Evolutionary conservation across 2,329 filamentous ascomycete species (phyloP).

Genomic region (Chrysoporthe puriensis): DNA sequence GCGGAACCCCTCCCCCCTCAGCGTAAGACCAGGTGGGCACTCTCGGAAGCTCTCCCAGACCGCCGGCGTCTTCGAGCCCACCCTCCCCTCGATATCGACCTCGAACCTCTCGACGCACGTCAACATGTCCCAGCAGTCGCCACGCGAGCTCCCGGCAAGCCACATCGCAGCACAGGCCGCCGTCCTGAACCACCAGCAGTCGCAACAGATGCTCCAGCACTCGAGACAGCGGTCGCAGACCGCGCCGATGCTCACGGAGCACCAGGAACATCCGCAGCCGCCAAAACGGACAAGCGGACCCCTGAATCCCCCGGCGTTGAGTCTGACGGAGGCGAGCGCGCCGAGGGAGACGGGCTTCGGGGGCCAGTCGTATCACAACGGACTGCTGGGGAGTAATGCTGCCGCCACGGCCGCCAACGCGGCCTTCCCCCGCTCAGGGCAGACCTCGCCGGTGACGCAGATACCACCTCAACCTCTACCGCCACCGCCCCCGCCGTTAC

Average conservation of each 20-base stretch:
- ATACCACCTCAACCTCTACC: conserved; percentile 44
- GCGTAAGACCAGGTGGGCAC: conserved; percentile 46
- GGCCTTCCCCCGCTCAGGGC: conserved; percentile 70
- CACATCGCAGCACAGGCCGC: conserved; percentile 81
- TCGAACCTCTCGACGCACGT: conserved; percentile 57
- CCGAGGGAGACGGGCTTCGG: conserved; percentile 61
- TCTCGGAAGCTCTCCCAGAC: conserved; percentile 71
- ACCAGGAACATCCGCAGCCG: conserved; percentile 40
- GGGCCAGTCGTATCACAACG: conserved; percentile 60
- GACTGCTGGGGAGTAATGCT: conserved; percentile 61
- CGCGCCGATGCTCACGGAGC: conserved; percentile 60
- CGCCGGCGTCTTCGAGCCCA: conserved; percentile 77
- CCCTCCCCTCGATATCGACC: conserved; percentile 64
- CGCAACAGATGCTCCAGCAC: conserved; percentile 52
- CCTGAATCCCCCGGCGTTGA: conserved; percentile 64
- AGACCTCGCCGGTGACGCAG: conserved; percentile 49
- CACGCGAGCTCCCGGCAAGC: conserved; percentile 61
- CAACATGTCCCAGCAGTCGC: conserved; percentile 51
- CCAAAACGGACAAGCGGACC: conserved; percentile 53
- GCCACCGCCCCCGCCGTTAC: conserved; percentile 44
- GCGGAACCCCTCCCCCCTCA: conserved; percentile 48
- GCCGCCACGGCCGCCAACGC: conserved; percentile 73
- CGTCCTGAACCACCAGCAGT: conserved; percentile 63
- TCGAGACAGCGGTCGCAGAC: conserved; percentile 75
- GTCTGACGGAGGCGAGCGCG: conserved; percentile 66